Evolutionary conservation across 78 protist genomes (phyloP), one percentile per base, ranked within the genome.

Genomic region (Mantamonas sphyraenae): DNA sequence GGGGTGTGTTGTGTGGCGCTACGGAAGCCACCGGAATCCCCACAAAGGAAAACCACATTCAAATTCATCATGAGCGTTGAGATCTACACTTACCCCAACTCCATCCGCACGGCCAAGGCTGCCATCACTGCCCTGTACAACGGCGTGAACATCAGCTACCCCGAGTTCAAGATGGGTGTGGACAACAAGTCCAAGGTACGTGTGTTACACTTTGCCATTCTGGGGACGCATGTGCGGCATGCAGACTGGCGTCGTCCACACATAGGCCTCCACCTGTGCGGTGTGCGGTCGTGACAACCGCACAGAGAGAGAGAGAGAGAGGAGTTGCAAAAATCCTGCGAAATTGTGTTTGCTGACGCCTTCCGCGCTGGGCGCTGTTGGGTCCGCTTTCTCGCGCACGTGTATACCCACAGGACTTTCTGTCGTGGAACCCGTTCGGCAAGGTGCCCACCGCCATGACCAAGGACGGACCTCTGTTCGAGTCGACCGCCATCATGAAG

Each of bases 361-460:
- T n/a, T n/a, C n/a, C n/a, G n/a, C n/a, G n/a, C n/a, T n/a, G n/a
- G n/a, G n/a, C n/a, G n/a, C n/a, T n/a, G n/a, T n/a, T n/a, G n/a
- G n/a, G n/a, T n/a, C n/a, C n/a, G n/a, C n/a, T n/a, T n/a, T n/a
- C n/a, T n/a, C n/a, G n/a, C n/a, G n/a, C n/a, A n/a, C n/a, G n/a
- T n/a, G n/a, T n/a, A n/a, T n/a, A n/a, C n/a, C n/a, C n/a, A n/a
- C n/a, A n/a, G n/a, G n/a, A 40, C 17, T 85, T 78, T 55, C 53
- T 72, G 34, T 34, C 53, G 22, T n/a, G 42, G 39, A 12, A 17
- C 69, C 92, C 91, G 59, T 19, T 73, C 20, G 91, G 88, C 67
- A 84, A 85, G 80, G 78, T 80, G 33, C 95, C 92, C 59, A 83
- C 75, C 35, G 74, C 85, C 59, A 40, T 68, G 82, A 84, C 89